Evolutionary conservation across 2,329 filamentous ascomycete genomes (phyloP).

Genomic region (Phoma sp.): DNA sequence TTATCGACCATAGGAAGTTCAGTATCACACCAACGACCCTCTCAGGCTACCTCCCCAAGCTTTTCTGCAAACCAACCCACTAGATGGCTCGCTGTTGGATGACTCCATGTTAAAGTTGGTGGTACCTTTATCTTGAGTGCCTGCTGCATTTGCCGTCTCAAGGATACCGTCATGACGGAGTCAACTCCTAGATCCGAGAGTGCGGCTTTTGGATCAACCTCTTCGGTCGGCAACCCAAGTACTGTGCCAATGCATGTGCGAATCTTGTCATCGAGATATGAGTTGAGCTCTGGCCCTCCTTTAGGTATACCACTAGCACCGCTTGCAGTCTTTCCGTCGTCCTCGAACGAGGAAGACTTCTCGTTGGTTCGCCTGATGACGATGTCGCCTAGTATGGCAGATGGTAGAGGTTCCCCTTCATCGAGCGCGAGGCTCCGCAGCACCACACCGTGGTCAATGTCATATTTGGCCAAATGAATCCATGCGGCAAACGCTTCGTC

Average conservation of each 20-base stretch:
- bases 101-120: constrained; percentile 49
- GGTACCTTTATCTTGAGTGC: constrained; percentile 45
- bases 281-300: constrained; percentile 33
- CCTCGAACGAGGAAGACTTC: constrained; percentile 1
- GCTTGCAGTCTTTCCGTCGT: not conserved
- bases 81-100: constrained; percentile 48
- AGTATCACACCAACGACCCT: no score
- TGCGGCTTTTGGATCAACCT: constrained; percentile 43
- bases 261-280: constrained; percentile 39
- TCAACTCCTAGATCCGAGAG: constrained; percentile 50
- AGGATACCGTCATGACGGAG: constrained; percentile 47
- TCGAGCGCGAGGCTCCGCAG: not conserved
- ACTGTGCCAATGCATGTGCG: constrained; percentile 42
- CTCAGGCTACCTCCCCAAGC: constrained; percentile 9
- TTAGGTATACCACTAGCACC: constrained; percentile 4
- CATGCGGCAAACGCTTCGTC: constrained; percentile 2
- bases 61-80: constrained; percentile 44
- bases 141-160: constrained; percentile 45
- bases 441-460: constrained; percentile 5
- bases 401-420: constrained; percentile 4
- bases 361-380: constrained; percentile 7
- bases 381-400: constrained; percentile 2
- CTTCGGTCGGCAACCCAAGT: constrained; percentile 33
- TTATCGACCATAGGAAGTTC: no score
- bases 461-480: not conserved